Base-by-base conservation (phyloP, 306 rosid genomes). In the Pyrus pyrifolia region DNA sequence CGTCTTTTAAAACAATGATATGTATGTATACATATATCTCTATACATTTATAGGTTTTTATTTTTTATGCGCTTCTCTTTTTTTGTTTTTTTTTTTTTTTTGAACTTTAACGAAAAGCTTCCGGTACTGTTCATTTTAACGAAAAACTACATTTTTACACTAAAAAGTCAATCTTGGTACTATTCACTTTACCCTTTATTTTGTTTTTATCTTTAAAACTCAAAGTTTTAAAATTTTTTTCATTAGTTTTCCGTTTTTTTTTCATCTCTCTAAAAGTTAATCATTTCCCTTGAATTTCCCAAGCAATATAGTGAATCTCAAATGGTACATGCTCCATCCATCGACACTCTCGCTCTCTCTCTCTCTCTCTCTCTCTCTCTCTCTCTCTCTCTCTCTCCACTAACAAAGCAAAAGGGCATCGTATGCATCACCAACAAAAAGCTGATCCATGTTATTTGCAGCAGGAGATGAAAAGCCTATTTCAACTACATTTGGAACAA, bases 211-310 rank as follows among this genome's bases (percentile, higher is more conserved):
- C 2, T 0, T 33, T 33, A 33, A 1, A 33, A 33, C 38, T 33
- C 1, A 33, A 33, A 33, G 8, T 33, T 33, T 33, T 33, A 7
- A 33, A 33, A 5, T 0, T 0, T 0, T 33, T 33, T 33, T 33
- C 6, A 33, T 33, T 33, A 5, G 38, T 33, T 33, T 33, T 33
- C 1, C 0, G 4, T 49, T 4, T 14, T 31, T 35, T 7, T 35
- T 1, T 0, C 40, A 35, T 7, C 78, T 73, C 73, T 76, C 77
- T 15, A 83, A 77, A 79, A 80, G 81, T 84, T 89, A 91, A 89
- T 91, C 87, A 91, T 88, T 89, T 86, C 85, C 82, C 83, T 89
- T 89, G 87, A 86, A 86, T 80, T 86, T 87, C 83, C 83, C 86
- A 77, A 86, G 77, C 80, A 75, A 71, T 22, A 71, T 23, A 79